phyloP scores from a whole-genome alignment of 768 basidiomycete species.

The Boletus coccyginus region DNA sequence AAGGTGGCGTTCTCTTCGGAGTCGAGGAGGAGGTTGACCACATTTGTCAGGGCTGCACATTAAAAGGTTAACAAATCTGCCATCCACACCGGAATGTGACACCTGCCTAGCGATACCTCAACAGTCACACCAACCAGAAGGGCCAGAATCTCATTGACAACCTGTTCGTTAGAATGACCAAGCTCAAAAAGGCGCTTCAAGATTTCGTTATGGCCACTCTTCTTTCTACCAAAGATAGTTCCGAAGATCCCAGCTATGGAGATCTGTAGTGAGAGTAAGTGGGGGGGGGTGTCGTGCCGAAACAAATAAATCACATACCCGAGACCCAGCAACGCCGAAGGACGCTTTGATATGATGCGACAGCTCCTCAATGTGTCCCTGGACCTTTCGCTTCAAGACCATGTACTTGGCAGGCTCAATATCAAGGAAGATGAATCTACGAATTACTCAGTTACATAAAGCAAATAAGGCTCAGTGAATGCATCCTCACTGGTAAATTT shows the following conservation, averaged over 20 bases:
- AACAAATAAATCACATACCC: conserved; percentile 33
- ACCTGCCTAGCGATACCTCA: conserved; percentile 66
- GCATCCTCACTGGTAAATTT: conserved; percentile 62
- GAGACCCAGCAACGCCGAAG: conserved; percentile 41
- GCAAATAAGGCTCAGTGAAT: background rate
- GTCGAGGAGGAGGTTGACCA: conserved; percentile 62
- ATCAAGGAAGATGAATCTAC: conserved; percentile 75
- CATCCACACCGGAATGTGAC: background rate
- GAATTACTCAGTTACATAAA: background rate
- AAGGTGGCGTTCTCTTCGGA: conserved; percentile 41
- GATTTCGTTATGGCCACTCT: conserved; percentile 43
- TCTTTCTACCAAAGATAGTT: conserved; percentile 49
- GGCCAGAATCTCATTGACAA: conserved; percentile 69
- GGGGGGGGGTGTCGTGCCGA: background rate
- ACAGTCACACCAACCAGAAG: conserved; percentile 65
- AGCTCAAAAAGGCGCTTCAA: conserved; percentile 55
- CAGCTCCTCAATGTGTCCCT: conserved; percentile 51
- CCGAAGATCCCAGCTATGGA: conserved; percentile 42
- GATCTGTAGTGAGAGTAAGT: conserved; percentile 18
- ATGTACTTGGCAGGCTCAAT: conserved; percentile 58
- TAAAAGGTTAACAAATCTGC: background rate
- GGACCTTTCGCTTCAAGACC: conserved; percentile 50
- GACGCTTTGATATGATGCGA: conserved; percentile 53
- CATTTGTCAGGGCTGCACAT: conserved; percentile 56
- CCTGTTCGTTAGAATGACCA: conserved; percentile 55